A percentile compares a stretch with the other conserved stretches of the same genome.
Conservation (phyloP, 768 basidiomycete species). For the Paxillus rubicundulus region DNA sequence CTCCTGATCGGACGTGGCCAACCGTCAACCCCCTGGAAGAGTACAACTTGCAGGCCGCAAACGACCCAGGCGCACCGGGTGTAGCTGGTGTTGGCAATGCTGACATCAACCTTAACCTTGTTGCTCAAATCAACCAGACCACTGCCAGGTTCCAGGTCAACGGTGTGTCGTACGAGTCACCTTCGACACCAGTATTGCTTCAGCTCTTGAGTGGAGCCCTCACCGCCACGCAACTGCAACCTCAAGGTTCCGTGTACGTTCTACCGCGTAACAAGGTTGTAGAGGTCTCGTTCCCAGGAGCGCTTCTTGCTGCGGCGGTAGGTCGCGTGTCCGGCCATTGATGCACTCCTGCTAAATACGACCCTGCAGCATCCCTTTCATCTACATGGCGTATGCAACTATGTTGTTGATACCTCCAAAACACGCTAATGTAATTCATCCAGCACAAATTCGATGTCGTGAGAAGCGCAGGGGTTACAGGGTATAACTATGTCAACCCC, state of each 20-base stretch:
- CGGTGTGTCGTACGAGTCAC: constrained; percentile 10
- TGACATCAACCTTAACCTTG: constrained; percentile 20
- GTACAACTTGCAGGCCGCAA: constrained; percentile 15
- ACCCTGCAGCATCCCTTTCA: constrained; percentile 14
- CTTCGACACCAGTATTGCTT: constrained; percentile 15
- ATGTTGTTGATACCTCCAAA: not conserved
- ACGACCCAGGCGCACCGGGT: constrained; percentile 8
- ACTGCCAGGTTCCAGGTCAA: constrained; percentile 15
- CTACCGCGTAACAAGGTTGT: constrained; percentile 15
- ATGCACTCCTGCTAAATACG: not conserved
- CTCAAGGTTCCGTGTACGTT: constrained; percentile 9
- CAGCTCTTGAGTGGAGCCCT: constrained; percentile 23
- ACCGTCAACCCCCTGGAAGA: constrained; percentile 12
- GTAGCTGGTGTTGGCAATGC: constrained; percentile 9
- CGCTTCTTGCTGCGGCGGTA: constrained; percentile 26
- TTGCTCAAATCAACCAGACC: constrained; percentile 5
- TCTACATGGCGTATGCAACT: constrained; percentile 11
- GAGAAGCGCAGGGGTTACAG: constrained; percentile 37
- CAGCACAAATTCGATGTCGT: constrained; percentile 48
- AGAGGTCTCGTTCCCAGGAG: constrained; percentile 14
- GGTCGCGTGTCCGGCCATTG: constrained; percentile 5
- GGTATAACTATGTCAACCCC: constrained; percentile 52
- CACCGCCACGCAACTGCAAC: constrained; percentile 2
- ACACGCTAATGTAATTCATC: not conserved
- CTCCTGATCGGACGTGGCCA: constrained; percentile 1